These are phyloP conservation scores for Aristolochia fimbriata DNA, from an alignment of 164 flowering plant species.

Conservation along the genomic window DNA sequence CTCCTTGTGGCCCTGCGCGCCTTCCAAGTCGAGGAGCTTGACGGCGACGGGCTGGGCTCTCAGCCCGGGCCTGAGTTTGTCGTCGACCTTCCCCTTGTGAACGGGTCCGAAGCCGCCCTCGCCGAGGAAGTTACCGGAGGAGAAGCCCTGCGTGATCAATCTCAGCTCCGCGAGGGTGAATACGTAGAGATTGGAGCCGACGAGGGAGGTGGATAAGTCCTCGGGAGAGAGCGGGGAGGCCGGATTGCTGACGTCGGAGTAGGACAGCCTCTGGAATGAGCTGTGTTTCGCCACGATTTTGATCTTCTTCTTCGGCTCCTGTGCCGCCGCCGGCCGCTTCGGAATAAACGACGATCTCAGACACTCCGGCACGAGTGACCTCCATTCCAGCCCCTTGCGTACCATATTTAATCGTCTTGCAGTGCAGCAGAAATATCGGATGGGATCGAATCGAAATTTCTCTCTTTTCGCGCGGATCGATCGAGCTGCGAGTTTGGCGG, in stretches of 20 bases:
- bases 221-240: conserved; percentile 31
- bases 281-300: conserved; percentile 11
- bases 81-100: conserved; percentile 67
- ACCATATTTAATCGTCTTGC: too few species aligned
- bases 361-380: too few species aligned
- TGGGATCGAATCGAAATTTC: too few species aligned
- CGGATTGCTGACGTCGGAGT: conserved; percentile 46
- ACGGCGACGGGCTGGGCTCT: conserved; percentile 67
- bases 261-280: conserved; percentile 34
- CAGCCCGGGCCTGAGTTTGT: conserved; percentile 46
- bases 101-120: conserved; percentile 88
- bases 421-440: too few species aligned
- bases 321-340: too few species aligned
- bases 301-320: conserved; percentile 4
- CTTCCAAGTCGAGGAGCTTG: conserved; percentile 63
- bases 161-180: conserved; percentile 53
- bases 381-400: too few species aligned
- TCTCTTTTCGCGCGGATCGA: too few species aligned
- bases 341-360: too few species aligned
- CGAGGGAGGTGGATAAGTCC: conserved; percentile 47
- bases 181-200: conserved; percentile 42
- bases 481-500: too few species aligned
- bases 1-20: conserved; percentile 78
- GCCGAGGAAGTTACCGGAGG: conserved; percentile 41
- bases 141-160: conserved; percentile 41